These are phyloP conservation scores for Coelastrella sp. DNA, from an alignment of 139 green algal species.

Conservation along the genomic window DNA sequence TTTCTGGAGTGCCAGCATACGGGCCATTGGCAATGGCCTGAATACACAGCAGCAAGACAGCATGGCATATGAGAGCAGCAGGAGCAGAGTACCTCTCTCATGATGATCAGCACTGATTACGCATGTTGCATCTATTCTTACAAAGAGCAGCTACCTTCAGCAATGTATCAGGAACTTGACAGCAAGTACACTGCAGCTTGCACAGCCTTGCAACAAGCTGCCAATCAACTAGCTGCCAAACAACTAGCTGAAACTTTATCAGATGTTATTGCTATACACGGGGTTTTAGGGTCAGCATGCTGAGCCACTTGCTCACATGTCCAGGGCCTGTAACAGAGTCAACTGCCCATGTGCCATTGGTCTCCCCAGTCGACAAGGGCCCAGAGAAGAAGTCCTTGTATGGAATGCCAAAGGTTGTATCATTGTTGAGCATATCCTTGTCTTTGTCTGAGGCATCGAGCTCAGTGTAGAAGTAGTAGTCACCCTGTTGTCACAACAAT, in stretches of 20 bases:
- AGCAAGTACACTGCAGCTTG: background rate
- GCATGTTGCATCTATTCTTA: no score
- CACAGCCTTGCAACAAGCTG: background rate
- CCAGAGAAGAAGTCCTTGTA: slow-evolving; percentile 28
- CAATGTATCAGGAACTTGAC: no score
- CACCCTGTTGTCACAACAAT: background rate
- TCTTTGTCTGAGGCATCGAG: background rate
- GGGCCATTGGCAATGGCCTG: slow-evolving; percentile 23
- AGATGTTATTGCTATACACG: no score
- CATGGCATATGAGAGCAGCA: background rate
- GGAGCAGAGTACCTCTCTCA: no score
- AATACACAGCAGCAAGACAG: background rate
- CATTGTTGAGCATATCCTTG: slow-evolving; percentile 1
- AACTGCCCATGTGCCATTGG: slow-evolving; percentile 28
- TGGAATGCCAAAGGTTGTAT: slow-evolving; percentile 22
- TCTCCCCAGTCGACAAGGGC: background rate
- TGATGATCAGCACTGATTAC: no score
- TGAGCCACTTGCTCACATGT: background rate
- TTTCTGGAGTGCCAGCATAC: slow-evolving; percentile 1
- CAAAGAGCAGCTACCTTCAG: no score
- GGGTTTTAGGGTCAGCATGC: background rate
- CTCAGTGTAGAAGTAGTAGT: slow-evolving; percentile 34
- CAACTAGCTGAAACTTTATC: no score
- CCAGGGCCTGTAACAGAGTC: slow-evolving; percentile 25
- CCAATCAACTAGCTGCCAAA: no score